These are phyloP conservation scores for Metschnikowia bowlesiae DNA, from an alignment of 805 yeast species.

Conservation along the genomic window DNA sequence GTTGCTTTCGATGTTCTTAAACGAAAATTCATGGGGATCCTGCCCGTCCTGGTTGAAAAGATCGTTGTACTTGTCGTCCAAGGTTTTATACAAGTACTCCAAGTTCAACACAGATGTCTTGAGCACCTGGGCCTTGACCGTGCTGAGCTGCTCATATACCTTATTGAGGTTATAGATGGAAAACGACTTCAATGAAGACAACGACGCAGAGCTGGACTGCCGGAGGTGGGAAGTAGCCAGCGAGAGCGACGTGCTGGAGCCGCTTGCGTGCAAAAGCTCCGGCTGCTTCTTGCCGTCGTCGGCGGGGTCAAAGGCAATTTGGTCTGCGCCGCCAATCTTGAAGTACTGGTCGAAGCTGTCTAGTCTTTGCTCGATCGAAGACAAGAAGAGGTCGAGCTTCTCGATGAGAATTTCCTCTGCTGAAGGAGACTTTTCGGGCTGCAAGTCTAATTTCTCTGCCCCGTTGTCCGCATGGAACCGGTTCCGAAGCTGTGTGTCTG, in stretches of 20 bases:
- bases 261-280: not conserved
- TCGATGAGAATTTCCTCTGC: conserved; percentile 41
- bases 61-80: conserved; percentile 40
- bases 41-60: conserved; percentile 24
- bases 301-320: not conserved
- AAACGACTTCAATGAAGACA: conserved; percentile 26
- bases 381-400: conserved; percentile 36
- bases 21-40: not conserved
- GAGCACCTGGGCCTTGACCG: conserved; percentile 35
- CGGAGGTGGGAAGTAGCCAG: conserved; percentile 14
- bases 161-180: conserved; percentile 30
- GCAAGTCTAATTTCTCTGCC: not conserved
- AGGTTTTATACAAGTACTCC: conserved; percentile 34
- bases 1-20: conserved; percentile 4
- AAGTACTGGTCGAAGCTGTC: conserved; percentile 39
- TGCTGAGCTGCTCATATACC: conserved; percentile 32
- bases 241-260: not conserved
- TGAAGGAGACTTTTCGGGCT: conserved; percentile 6
- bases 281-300: conserved; percentile 12
- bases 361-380: conserved; percentile 39
- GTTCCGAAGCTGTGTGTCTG: conserved; percentile 12
- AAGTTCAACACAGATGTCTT: conserved; percentile 35
- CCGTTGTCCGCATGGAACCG: conserved; percentile 2
- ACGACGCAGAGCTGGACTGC: conserved; percentile 26
- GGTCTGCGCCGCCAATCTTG: conserved; percentile 20